A percentile compares a stretch with the other conserved stretches of the same genome.
Evolutionary conservation across 2,329 filamentous ascomycete species (phyloP).

Genomic region (Gaeumannomyces sp.): DNA sequence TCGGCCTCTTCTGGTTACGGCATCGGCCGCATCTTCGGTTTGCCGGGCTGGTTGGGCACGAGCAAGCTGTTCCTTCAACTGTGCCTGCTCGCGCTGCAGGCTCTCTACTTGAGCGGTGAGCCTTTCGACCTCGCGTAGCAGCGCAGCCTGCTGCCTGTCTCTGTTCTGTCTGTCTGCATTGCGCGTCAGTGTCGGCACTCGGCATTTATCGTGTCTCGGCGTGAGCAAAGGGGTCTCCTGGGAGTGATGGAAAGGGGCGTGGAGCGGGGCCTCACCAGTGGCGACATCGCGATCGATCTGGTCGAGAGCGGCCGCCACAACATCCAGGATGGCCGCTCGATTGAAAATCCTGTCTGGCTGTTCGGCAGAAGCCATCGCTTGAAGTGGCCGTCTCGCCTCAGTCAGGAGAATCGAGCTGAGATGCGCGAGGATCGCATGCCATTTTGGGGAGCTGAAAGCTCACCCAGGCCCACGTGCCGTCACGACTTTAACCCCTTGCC

Average conservation of each 20-base stretch:
- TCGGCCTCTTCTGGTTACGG: background rate
- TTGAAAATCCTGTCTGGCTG: background rate
- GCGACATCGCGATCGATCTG: conserved; percentile 31
- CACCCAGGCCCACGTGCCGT: too few relatives aligned
- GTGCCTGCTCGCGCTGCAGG: conserved; percentile 36
- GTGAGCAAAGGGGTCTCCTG: too few relatives aligned
- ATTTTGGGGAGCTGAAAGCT: too few relatives aligned
- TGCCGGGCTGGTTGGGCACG: background rate
- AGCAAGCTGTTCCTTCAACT: conserved; percentile 31
- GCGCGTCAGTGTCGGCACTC: background rate
- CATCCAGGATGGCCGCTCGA: conserved; percentile 33
- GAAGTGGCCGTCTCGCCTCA: background rate
- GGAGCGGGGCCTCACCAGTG: background rate
- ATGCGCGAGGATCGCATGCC: background rate
- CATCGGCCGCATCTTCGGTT: background rate
- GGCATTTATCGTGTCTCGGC: background rate
- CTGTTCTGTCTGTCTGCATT: conserved; percentile 14
- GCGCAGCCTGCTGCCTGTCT: conserved; percentile 17
- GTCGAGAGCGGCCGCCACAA: conserved; percentile 33
- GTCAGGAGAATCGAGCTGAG: background rate
- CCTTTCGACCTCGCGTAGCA: conserved; percentile 29
- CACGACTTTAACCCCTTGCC: too few relatives aligned
- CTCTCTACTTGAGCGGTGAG: conserved; percentile 27
- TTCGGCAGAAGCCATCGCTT: background rate
- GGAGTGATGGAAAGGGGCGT: too few relatives aligned